Evolutionary conservation across 768 basidiomycete genomes (phyloP).

Genomic region (Lactifluus echinatus): DNA sequence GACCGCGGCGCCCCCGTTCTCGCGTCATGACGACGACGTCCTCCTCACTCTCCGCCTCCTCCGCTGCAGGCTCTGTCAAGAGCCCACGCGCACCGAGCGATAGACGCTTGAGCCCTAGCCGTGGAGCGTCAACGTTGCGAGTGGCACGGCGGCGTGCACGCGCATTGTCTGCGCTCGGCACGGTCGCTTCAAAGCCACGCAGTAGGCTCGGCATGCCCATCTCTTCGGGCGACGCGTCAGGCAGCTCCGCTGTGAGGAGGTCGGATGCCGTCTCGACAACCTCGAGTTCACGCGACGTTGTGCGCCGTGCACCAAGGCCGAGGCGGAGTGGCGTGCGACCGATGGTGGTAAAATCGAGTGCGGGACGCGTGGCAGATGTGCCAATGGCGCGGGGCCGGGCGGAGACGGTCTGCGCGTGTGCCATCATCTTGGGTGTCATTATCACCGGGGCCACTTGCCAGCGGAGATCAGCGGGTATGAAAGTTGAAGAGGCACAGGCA

Average conservation of each 20-base stretch:
- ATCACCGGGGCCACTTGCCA: slow-evolving; percentile 72
- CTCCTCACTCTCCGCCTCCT: slow-evolving; percentile 61
- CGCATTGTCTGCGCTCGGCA: slow-evolving; percentile 79
- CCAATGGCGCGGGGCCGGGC: slow-evolving; percentile 34
- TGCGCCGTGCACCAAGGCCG: slow-evolving; percentile 51
- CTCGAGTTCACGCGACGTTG: slow-evolving; percentile 78
- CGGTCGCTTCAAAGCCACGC: slow-evolving; percentile 90
- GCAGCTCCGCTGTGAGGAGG: slow-evolving; percentile 60
- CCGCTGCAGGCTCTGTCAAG: slow-evolving; percentile 41
- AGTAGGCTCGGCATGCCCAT: slow-evolving; percentile 71
- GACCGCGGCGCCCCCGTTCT: slow-evolving; percentile 36
- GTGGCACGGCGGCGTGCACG: slow-evolving; percentile 69
- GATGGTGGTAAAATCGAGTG: slow-evolving; percentile 66
- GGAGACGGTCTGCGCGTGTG: slow-evolving; percentile 59
- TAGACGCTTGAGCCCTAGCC: slow-evolving; percentile 69
- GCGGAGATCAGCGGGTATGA: neutral
- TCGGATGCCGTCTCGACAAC: slow-evolving; percentile 78
- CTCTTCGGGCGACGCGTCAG: slow-evolving; percentile 69
- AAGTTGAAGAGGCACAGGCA: neutral
- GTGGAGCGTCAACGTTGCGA: slow-evolving; percentile 68
- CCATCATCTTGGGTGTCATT: slow-evolving; percentile 82
- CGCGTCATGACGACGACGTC: slow-evolving; percentile 55
- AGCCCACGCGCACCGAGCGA: slow-evolving; percentile 75
- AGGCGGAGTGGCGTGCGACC: slow-evolving; percentile 71
- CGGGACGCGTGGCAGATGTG: slow-evolving; percentile 30